Conservation (phyloP, 75 land plant genomes). For the Selaginella tamariscina region DNA sequence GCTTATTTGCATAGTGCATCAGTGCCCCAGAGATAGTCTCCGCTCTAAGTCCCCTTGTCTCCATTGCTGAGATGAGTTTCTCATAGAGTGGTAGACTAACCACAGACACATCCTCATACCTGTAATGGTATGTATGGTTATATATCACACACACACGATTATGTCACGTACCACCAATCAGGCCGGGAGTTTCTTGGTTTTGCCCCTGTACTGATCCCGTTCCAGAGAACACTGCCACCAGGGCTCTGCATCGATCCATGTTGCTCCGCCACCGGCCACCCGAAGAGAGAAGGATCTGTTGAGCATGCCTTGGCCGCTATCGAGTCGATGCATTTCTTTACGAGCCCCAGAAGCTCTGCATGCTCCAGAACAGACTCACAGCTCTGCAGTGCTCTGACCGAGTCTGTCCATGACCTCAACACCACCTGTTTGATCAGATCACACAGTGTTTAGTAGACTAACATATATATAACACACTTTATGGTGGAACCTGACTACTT, state of each 20-base stretch:
- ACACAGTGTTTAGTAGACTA: too few relatives aligned
- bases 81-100: constrained; percentile 20
- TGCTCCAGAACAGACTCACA: constrained; percentile 23
- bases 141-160: too few relatives aligned
- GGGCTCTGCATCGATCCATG: constrained; percentile 16
- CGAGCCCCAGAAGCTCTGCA: constrained; percentile 34
- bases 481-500: too few relatives aligned
- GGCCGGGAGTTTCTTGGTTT: constrained; percentile 9
- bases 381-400: constrained; percentile 26
- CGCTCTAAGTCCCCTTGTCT: constrained; percentile 14
- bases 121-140: too few relatives aligned
- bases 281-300: constrained; percentile 18
- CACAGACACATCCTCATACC: constrained; percentile 1
- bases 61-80: constrained; percentile 18
- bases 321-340: constrained; percentile 33
- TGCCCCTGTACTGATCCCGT: constrained; percentile 16
- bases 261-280: constrained; percentile 15
- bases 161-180: constrained; percentile 21
- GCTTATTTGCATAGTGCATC: constrained; percentile 23
- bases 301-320: constrained; percentile 25
- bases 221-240: constrained; percentile 6
- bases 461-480: too few relatives aligned
- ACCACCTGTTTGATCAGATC: too few relatives aligned
- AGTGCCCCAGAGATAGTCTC: constrained; percentile 11
- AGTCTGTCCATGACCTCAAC: constrained; percentile 35